phyloP scores from a whole-genome alignment of 2,329 filamentous ascomycete species.

The Phaeosphaeriaceae sp. region DNA sequence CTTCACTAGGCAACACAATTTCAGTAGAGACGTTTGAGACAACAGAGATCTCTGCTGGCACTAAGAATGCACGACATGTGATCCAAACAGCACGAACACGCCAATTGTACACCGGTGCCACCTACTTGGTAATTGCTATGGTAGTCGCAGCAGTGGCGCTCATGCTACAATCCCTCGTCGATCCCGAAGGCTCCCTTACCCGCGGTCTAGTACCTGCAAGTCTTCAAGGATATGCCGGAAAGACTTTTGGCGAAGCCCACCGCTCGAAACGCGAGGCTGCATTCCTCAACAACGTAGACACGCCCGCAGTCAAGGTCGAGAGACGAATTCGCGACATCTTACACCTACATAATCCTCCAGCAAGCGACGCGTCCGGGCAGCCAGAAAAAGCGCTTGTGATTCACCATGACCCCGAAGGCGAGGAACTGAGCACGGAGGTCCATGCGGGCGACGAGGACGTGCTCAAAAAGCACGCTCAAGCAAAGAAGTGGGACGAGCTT shows the following conservation, averaged over 20 bases:
- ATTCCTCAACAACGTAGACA: constrained; percentile 32
- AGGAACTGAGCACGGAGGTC: constrained; percentile 51
- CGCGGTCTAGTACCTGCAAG: constrained; percentile 59
- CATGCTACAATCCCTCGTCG: constrained; percentile 66
- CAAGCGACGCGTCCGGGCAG: constrained; percentile 3
- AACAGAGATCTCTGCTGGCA: constrained; percentile 54
- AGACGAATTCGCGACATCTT: constrained; percentile 45
- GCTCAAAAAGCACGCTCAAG: constrained; percentile 52
- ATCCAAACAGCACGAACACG: constrained; percentile 64
- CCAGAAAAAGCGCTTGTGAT: constrained; percentile 52
- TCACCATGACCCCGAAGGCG: constrained; percentile 45
- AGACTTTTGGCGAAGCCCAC: constrained; percentile 36
- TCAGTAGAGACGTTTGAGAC: constrained; percentile 77
- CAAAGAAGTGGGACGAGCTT: constrained; percentile 75
- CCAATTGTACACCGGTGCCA: constrained; percentile 59
- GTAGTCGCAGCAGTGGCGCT: constrained; percentile 69
- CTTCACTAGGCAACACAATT: constrained; percentile 80
- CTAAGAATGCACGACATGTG: constrained; percentile 67
- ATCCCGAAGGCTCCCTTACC: constrained; percentile 57
- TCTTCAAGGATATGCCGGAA: constrained; percentile 50
- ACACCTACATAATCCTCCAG: constrained; percentile 26
- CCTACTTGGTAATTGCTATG: constrained; percentile 64
- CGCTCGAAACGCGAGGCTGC: constrained; percentile 34
- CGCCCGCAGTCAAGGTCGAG: constrained; percentile 32
- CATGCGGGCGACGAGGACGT: constrained; percentile 41